Conservation (phyloP, 2,329 filamentous ascomycete species). For the Fusarium siculi region DNA sequence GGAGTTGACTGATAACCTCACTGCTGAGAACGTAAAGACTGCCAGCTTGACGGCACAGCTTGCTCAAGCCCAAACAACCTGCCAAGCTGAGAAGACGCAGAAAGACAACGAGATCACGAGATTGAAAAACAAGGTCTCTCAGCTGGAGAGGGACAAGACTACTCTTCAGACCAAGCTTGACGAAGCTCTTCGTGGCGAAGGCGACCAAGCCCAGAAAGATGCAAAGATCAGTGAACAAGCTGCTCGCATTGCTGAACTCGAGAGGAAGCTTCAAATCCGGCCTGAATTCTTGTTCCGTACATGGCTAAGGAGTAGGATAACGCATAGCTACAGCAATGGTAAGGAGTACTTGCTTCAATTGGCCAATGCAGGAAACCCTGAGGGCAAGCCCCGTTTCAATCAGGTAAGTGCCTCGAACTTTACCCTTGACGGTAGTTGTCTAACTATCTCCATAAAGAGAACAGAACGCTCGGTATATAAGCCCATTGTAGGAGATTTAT, state of each 20-base stretch:
- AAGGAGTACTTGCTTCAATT: background rate
- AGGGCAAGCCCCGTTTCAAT: background rate
- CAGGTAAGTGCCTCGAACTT: too few relatives aligned
- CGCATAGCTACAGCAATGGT: rapidly evolving
- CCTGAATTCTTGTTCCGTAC: background rate
- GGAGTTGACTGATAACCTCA: background rate
- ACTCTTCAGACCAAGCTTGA: background rate
- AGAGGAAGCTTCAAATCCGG: background rate
- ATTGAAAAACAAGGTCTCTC: rapidly evolving
- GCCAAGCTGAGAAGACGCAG: background rate
- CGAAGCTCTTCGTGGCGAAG: rapidly evolving
- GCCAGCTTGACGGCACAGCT: background rate
- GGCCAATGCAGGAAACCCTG: background rate
- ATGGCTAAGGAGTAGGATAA: rapidly evolving
- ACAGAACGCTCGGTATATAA: rapidly evolving
- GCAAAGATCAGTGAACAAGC: background rate
- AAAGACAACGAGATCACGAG: background rate
- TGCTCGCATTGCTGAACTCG: background rate
- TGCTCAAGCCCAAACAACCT: background rate
- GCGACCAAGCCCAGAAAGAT: background rate
- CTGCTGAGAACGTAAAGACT: background rate
- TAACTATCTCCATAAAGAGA: rapidly evolving
- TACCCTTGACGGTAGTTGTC: too few relatives aligned
- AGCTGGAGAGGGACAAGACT: background rate
- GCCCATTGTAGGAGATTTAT: rapidly evolving